Percentiles rank a stretch among this genome's conserved stretches.
Conservation (phyloP, 257 asterid species). For the Anisodus tanguticus region DNA sequence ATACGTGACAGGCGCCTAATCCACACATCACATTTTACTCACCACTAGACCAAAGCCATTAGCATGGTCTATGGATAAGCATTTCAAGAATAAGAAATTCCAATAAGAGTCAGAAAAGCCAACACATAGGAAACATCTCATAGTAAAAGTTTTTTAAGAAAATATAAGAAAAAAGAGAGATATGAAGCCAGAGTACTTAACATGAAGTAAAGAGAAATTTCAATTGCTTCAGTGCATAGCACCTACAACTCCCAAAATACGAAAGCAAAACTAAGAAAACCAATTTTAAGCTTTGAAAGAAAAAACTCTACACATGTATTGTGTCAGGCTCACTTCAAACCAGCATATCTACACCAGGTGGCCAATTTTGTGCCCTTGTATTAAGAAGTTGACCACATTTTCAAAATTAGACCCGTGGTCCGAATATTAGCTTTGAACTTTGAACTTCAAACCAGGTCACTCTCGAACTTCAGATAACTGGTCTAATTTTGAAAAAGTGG, state of each 20-base stretch:
- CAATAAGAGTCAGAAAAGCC: neutral
- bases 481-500: neutral
- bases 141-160: neutral
- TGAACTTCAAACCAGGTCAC: neutral
- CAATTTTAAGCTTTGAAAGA: neutral
- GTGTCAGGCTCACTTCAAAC: neutral
- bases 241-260: constrained; percentile 12
- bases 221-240: neutral
- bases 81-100: constrained; percentile 12
- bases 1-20: neutral
- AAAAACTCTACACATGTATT: neutral
- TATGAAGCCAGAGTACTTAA: neutral
- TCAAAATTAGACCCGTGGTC: no score
- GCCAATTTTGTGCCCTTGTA: neutral
- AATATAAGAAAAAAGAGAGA: neutral
- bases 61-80: neutral
- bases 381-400: neutral
- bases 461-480: neutral
- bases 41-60: neutral
- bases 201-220: neutral
- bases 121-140: neutral
- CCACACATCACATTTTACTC: neutral
- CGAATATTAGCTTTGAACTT: neutral
- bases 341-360: constrained; percentile 1
- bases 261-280: constrained; percentile 14